Conservation (phyloP, 169 alveolate species). For the Neospora caninum region DNA sequence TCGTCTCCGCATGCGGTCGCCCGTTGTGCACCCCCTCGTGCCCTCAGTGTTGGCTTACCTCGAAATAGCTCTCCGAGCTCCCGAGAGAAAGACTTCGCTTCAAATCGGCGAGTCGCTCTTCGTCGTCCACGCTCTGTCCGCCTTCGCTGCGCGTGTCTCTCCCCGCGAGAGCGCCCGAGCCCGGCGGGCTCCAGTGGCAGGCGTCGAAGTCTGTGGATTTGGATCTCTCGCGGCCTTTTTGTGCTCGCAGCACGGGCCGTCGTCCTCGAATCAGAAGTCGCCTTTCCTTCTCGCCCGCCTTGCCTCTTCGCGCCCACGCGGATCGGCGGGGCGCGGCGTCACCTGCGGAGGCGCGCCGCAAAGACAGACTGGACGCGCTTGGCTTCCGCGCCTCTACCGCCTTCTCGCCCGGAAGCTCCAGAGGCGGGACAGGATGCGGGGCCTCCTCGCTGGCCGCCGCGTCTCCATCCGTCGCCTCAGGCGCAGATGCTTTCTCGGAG, state of each 20-base stretch:
- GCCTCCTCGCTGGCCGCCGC: neutral
- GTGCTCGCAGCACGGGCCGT: neutral
- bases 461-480: neutral
- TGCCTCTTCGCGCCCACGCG: neutral
- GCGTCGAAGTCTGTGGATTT: neutral
- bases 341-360: neutral
- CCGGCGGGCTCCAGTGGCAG: neutral
- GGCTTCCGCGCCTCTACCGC: neutral
- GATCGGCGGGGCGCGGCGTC: neutral
- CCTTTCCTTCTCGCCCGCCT: neutral
- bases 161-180: neutral
- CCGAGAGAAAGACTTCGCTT: conserved; percentile 12
- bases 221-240: neutral
- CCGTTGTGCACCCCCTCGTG: too few relatives aligned
- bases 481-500: neutral
- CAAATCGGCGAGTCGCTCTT: neutral
- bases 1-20: too few relatives aligned
- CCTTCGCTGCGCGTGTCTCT: conserved; percentile 8
- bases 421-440: neutral
- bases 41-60: neutral
- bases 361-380: neutral
- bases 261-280: neutral
- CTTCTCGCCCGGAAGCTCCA: neutral
- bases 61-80: conserved; percentile 51
- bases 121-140: neutral